Base-by-base conservation (phyloP, 2,329 filamentous ascomycete genomes). In the Microsporum ferrugineum region DNA sequence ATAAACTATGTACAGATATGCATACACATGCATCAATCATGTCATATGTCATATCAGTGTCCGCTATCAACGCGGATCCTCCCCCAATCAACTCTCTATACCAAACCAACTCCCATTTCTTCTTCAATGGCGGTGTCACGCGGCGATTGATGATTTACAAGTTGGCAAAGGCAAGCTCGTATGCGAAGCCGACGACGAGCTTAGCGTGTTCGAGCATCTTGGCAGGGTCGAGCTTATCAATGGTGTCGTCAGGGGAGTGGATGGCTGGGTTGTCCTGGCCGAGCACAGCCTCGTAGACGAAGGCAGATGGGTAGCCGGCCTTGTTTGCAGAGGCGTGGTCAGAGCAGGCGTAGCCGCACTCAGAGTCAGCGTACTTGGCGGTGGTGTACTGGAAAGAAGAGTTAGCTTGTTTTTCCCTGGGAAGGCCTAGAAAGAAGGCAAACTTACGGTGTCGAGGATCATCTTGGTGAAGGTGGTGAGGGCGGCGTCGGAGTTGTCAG, bases 151-250 rank as follows among this genome's bases (percentile, higher is more conserved):
- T 43, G 17, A 34, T 56, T 56, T 56, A 56, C 27, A 56, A 36
- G 34, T 23, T 38, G 23, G 53, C 43, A 58, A 89, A 89, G 7
- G 86, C 89, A 63, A 95, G 81, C 77, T 96, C 91, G 69, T 91
- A 92, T 3, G 86, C 89, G 67, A 95, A 81, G 3, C 87, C 88
- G 36, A 95, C 78, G 1, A 89, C 94, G 80, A 96, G 82, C 71
- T 85, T 87, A 27, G 89, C 89, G 74, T 96, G 91, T 77, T 96
- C 86, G 38, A 94, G 80, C 90, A 96, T 95, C 73, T 96, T 91
- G 71, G 91, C 85, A 71, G 95, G 95, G 67, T 85, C 85, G 62
- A 91, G 75, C 65, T 84, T 85, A 69, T 87, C 80, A 65, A 91
- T 83, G 68, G 82, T 83, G 70, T 91, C 88, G 63, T 86, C 81